Base-by-base conservation (phyloP, 129 eudicot species). In the Logfia minima region DNA sequence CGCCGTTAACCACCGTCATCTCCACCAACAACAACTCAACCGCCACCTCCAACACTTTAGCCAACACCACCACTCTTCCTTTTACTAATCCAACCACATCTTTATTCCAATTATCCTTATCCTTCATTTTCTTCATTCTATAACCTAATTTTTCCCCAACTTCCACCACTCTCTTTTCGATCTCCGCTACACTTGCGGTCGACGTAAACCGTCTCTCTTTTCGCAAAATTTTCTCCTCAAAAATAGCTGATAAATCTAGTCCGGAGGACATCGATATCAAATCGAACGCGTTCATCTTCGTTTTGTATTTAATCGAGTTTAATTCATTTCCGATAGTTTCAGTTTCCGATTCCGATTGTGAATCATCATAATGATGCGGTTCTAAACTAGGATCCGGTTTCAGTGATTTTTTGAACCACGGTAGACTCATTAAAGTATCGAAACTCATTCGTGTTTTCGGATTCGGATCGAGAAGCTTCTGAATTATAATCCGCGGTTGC, bases 221-320 rank as follows among this genome's bases (percentile, higher is more conserved):
- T 67, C 58, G 70, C 6, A 35, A 69, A 26, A 39, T 0, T 23
- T 77, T 80, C 28, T 41, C 80, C 76, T 88, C 92, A 19, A 93
- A 90, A 1, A 93, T 68, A 4, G 90, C 92, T 0, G 96, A 88
- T 3, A 93, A 63, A 68, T 93, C 79, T 62, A 93, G 70, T 19
- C 98, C 97, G 0, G 96, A 79, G 0, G 97, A 88, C 98, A 93
- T 85, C 1, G 92, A 82, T 5, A 93, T 93, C 26, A 93, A 62
- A 80, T 93, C 98, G 37, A 93, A 93, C 17, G 97, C 98, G 29
- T 90, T 93, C 86, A 88, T 82, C 3, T 59, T 62, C 16, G 63
- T 10, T 31, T 51, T 71, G 66, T 16, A 31, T 3, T 78, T 78
- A 0, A 77, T 18, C 75, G 68, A 67, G 0, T 45, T 11, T 26